Percentiles rank a stretch among this genome's conserved stretches.
Conservation (phyloP, 352 stramenopile genomes). For the Phytophthora idaei region DNA sequence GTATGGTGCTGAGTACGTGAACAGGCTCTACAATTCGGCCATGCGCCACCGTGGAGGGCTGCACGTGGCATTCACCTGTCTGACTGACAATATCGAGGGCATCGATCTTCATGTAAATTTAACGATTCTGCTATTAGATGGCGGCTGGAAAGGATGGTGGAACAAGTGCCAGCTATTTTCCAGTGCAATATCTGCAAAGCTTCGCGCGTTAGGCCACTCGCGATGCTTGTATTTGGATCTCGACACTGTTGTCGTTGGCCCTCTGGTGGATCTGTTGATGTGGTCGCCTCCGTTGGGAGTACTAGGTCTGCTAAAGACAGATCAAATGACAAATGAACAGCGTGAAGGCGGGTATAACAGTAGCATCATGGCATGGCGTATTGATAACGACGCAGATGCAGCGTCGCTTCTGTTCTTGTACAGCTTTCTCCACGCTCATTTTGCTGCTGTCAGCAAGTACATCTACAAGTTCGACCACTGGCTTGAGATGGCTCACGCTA, state of each 20-base stretch:
- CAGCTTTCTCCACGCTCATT: slow-evolving; percentile 46
- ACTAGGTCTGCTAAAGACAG: slow-evolving; percentile 55
- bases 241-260: slow-evolving; percentile 74
- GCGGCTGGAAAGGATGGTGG: slow-evolving; percentile 74
- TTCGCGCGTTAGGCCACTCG: slow-evolving; percentile 34
- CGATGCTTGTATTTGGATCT: slow-evolving; percentile 71
- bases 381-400: slow-evolving; percentile 8
- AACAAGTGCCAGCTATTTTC: slow-evolving; percentile 81
- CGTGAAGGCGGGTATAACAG: slow-evolving; percentile 72
- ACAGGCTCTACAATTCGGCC: slow-evolving; percentile 62
- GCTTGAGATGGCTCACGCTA: slow-evolving; percentile 69
- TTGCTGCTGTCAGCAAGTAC: slow-evolving; percentile 40
- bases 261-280: slow-evolving; percentile 36
- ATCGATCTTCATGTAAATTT: slow-evolving; percentile 40
- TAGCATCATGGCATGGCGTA: slow-evolving; percentile 71
- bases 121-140: slow-evolving; percentile 32
- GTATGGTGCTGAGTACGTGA: slow-evolving; percentile 84
- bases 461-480: slow-evolving; percentile 92
- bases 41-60: slow-evolving; percentile 31
- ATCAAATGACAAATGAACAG: slow-evolving; percentile 75
- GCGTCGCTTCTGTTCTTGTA: slow-evolving; percentile 39
- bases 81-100: slow-evolving; percentile 66
- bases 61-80: slow-evolving; percentile 59
- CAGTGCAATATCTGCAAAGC: slow-evolving; percentile 21
- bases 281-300: slow-evolving; percentile 18